Base-by-base conservation (phyloP, 2,329 filamentous ascomycete genomes). In the Helminthosporium solani region DNA sequence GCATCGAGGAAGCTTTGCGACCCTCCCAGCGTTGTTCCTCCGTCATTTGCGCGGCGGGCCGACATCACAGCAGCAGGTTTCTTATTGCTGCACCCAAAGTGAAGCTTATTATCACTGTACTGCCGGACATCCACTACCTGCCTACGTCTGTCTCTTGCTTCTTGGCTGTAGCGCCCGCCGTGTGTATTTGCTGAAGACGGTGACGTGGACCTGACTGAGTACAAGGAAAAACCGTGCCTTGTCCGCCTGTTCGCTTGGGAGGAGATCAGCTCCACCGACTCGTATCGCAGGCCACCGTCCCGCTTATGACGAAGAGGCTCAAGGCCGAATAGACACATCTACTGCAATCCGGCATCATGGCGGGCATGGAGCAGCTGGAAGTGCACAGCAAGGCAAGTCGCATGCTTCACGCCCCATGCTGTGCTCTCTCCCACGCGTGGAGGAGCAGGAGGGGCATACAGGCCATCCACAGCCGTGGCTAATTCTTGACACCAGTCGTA, bases 361-460 rank as follows among this genome's bases (percentile, higher is more conserved):
- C 89, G 49, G 90, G 88, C 67, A 95, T 97, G 78, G 94, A 99
- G 77, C 89, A 95, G 75, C 80, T 99, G 59, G 90, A 97, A 73
- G 89, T 99, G 58, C 92, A 96, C 73, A 96, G 90, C 83, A 96
- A 95, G 84, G 92, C 35, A 38, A 38, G 35, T 25, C 15, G 14
- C 35, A 21, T 25, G 27, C 23, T n/a, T n/a, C n/a, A n/a, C n/a
- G n/a, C n/a, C n/a, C n/a, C n/a, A n/a, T n/a, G n/a, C n/a, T n/a
- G n/a, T n/a, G n/a, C n/a, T n/a, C n/a, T n/a, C n/a, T n/a, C n/a
- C n/a, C n/a, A n/a, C n/a, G n/a, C n/a, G n/a, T n/a, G n/a, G n/a
- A n/a, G n/a, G n/a, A n/a, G n/a, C n/a, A n/a, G n/a, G 9, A 25
- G 23, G 5, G 6, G 9, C 23, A 25, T 25, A 25, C 6, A 25